A percentile compares a stretch with the other conserved stretches of the same genome.
Conservation (phyloP, 2,329 filamentous ascomycete genomes). For the Nemania sp. region DNA sequence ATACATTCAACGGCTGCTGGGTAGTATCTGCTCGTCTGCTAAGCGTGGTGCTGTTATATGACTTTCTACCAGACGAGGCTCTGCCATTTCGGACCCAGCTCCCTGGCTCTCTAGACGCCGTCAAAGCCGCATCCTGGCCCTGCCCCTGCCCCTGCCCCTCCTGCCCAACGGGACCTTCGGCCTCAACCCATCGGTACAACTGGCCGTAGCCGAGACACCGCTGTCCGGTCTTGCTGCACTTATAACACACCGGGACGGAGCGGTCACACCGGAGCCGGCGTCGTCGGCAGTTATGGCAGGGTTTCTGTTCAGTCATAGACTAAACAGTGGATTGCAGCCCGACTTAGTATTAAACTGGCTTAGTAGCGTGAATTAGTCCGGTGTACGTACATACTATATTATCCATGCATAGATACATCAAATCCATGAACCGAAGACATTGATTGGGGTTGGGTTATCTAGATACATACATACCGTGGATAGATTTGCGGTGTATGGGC, state of each 20-base stretch:
- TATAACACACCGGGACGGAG: constrained; percentile 69
- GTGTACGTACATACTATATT: too few relatives aligned
- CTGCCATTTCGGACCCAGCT: constrained; percentile 38
- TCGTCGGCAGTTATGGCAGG: constrained; percentile 72
- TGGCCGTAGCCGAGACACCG: constrained; percentile 72
- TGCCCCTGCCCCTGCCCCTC: constrained; percentile 48
- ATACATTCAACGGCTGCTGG: constrained; percentile 35
- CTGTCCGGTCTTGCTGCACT: constrained; percentile 66
- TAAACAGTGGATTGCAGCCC: background rate
- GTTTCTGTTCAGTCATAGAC: constrained; percentile 51
- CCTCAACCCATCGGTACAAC: constrained; percentile 69
- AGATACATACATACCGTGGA: background rate
- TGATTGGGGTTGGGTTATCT: too few relatives aligned
- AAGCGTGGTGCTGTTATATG: background rate
- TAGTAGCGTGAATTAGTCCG: constrained; percentile 16
- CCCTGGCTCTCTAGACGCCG: constrained; percentile 6
- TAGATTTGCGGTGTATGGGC: constrained; percentile 9
- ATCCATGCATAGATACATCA: too few relatives aligned
- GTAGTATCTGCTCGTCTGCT: constrained; percentile 1
- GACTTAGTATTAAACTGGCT: background rate
- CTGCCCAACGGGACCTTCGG: constrained; percentile 63
- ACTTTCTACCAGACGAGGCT: constrained; percentile 8
- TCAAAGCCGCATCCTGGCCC: constrained; percentile 31
- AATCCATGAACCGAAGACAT: constrained; percentile 5
- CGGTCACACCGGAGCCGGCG: constrained; percentile 72